Percentiles rank a stretch among this genome's conserved stretches.
phyloP scores from a whole-genome alignment of 2,329 filamentous ascomycete species.

The Achaetomium macrosporum region DNA sequence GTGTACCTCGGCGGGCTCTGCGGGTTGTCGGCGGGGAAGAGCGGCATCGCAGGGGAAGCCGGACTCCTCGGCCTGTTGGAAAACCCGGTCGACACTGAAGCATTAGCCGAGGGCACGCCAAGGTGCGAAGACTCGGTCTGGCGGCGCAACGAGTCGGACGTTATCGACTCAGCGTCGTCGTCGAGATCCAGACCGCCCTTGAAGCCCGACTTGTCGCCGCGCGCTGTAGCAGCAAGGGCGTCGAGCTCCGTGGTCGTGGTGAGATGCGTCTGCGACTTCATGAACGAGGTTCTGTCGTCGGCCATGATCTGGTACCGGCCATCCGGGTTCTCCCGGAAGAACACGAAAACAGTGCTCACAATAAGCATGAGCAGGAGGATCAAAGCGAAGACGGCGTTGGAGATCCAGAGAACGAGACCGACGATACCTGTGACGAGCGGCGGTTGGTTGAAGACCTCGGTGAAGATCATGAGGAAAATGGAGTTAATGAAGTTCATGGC shows the following conservation, averaged over 20 bases:
- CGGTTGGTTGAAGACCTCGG: conserved; percentile 77
- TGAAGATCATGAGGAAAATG: conserved; percentile 85
- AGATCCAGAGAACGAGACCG: conserved; percentile 81
- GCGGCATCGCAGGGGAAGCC: conserved; percentile 44
- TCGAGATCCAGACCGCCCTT: conserved; percentile 59
- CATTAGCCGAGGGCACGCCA: conserved; percentile 19
- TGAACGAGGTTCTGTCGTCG: conserved; percentile 92
- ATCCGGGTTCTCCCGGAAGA: conserved; percentile 90
- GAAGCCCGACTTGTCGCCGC: conserved; percentile 66
- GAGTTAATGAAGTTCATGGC: conserved; percentile 86
- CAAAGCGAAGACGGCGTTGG: conserved; percentile 78
- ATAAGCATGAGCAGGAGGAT: conserved; percentile 79
- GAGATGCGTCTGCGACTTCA: conserved; percentile 87
- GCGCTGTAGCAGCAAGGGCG: conserved; percentile 79
- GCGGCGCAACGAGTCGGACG: conserved; percentile 49
- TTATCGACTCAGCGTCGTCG: conserved; percentile 65
- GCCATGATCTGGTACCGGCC: conserved; percentile 94
- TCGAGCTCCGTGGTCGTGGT: conserved; percentile 76
- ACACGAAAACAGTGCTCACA: conserved; percentile 57
- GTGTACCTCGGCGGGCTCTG: conserved; percentile 27
- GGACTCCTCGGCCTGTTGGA: conserved; percentile 38
- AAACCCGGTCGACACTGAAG: conserved; percentile 21
- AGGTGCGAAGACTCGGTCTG: conserved; percentile 29
- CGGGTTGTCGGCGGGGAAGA: conserved; percentile 40
- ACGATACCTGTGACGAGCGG: conserved; percentile 79